These are phyloP conservation scores for Blastocystis sp. DNA, from an alignment of 352 stramenopile genomes.

Conservation along the genomic window DNA sequence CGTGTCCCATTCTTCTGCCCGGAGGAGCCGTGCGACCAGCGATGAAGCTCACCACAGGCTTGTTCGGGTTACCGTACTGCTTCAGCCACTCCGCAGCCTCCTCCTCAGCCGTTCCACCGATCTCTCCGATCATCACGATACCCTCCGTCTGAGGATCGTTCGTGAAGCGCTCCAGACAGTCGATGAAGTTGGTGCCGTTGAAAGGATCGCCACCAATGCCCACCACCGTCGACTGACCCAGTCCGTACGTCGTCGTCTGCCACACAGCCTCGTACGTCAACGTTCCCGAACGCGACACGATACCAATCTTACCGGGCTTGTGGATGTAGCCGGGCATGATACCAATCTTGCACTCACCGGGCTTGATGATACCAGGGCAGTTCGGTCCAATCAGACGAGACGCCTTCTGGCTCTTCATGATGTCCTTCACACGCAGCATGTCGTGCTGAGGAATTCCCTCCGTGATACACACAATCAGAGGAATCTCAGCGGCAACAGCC, in stretches of 20 bases:
- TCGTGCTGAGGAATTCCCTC: conserved; percentile 98
- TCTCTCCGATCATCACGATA: conserved; percentile 99
- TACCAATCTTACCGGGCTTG: conserved; percentile 88
- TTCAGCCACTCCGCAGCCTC: conserved; percentile 94
- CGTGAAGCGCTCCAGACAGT: conserved; percentile 94
- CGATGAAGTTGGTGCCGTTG: conserved; percentile 99
- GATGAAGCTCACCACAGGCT: conserved; percentile 98
- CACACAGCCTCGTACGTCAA: conserved; percentile 96
- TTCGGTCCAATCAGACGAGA: conserved; percentile 96
- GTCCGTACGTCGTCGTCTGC: conserved; percentile 85
- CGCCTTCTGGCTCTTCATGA: conserved; percentile 78
- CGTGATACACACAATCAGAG: conserved; percentile 90
- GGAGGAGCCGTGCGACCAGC: conserved; percentile 91
- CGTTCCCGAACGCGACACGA: conserved; percentile 92
- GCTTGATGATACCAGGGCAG: conserved; percentile 99
- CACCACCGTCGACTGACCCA: conserved; percentile 96
- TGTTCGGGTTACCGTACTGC: conserved; percentile 88
- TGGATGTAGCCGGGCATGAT: conserved; percentile 99
- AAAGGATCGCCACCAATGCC: conserved; percentile 98
- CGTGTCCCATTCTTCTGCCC: conserved; percentile 94
- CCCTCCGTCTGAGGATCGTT: conserved; percentile 92
- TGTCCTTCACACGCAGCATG: conserved; percentile 94
- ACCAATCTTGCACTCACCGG: conserved; percentile 97
- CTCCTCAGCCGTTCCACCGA: conserved; percentile 91
- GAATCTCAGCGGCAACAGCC: conserved; percentile 81